Evolutionary conservation across 352 stramenopile genomes (phyloP), one percentile per base, ranked within the genome.

Genomic region (Pythium brassicae): DNA sequence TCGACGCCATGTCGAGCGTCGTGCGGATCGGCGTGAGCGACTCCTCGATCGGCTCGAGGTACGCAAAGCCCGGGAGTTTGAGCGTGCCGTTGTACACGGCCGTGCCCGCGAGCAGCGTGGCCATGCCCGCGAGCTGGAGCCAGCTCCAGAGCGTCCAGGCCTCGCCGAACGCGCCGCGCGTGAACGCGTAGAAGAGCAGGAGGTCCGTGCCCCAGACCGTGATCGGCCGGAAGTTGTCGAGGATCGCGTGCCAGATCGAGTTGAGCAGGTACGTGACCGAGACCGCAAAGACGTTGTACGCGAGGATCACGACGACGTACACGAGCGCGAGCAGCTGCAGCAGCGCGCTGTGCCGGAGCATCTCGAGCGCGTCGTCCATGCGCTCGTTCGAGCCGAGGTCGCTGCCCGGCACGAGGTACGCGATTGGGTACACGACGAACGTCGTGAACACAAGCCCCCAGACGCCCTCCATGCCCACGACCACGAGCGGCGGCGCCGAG

Each of bases 211-310:
- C 80, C 95, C 96, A 99, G 14, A 99, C 94, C 11, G 92, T 98
- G 61, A 99, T 97, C 11, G 95, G 94, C 35, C 94, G 83, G 74
- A 98, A 98, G 66, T 99, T 99, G 81, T 99, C 95, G 14, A 99
- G 71, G 68, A 99, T 99, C 29, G 95, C 96, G 77, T 99, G 95
- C 95, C 95, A 99, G 48, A 99, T 96, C 42, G 89, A 97, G 75
- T 97, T 98, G 34, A 99, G 71, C 57, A 98, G 72, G 57, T 97
- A 98, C 40, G 95, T 98, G 10, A 99, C 94, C 49, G 97, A 93
- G 17, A 99, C 94, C 14, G 94, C 94, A 63, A 98, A 97, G 20
- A 98, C 89, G 69, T 99, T 99, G 83, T 98, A 99, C 45, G 86
- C 79, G 15, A 98, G 90, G 63, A 98, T 98, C 22, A 95, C 78